phyloP scores from a whole-genome alignment of 371 early-diverging fungal species.

The Capillidium rhysosporum region DNA sequence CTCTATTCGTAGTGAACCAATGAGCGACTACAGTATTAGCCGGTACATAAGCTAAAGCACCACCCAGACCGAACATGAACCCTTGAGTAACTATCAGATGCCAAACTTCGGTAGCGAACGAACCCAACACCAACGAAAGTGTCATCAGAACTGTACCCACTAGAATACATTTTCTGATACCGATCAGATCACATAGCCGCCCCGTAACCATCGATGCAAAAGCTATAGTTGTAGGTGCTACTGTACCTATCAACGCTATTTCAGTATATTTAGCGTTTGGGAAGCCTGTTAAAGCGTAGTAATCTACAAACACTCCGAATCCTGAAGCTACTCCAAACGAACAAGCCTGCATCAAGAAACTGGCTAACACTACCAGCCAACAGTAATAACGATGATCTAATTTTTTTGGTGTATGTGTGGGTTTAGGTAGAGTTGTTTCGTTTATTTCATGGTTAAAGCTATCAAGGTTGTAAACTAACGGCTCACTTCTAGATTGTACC shows the following conservation, averaged over 20 bases:
- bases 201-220: background rate
- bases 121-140: background rate
- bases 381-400: slow-evolving; percentile 19
- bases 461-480: too few species aligned
- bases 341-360: slow-evolving; percentile 24
- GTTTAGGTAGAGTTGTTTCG: too few species aligned
- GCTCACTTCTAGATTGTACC: too few species aligned
- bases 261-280: background rate
- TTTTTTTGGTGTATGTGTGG: too few species aligned
- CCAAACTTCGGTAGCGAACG: slow-evolving; percentile 17
- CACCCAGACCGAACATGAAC: slow-evolving; percentile 38
- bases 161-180: background rate
- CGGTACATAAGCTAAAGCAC: slow-evolving; percentile 32
- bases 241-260: background rate
- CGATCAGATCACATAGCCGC: background rate
- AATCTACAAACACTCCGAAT: background rate
- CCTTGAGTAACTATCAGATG: slow-evolving; percentile 47
- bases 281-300: background rate
- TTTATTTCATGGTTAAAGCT: too few species aligned
- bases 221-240: background rate
- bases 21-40: slow-evolving; percentile 20
- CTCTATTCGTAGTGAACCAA: slow-evolving; percentile 33
- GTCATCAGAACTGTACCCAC: background rate
- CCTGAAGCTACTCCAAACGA: background rate
- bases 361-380: slow-evolving; percentile 30